phyloP scores from a whole-genome alignment of 441 rosid species.

The Flueggea neowawraea region DNA sequence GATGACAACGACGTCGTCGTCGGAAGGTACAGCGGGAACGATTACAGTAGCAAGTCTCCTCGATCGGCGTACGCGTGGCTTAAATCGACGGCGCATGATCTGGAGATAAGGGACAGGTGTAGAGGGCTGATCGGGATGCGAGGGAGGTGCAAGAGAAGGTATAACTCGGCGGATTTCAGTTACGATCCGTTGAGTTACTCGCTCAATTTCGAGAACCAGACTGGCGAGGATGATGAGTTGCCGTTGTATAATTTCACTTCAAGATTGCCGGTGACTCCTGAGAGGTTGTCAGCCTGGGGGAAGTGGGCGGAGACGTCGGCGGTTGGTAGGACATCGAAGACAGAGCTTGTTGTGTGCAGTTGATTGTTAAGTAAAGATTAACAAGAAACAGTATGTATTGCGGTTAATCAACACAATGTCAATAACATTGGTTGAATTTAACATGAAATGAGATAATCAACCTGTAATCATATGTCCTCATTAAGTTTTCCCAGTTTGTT shows the following conservation, averaged over 20 bases:
- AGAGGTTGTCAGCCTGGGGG: not conserved
- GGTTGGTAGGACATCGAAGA: not conserved
- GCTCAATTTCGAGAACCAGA: slow-evolving; percentile 56
- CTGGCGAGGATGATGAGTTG: slow-evolving; percentile 29
- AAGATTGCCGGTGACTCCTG: slow-evolving; percentile 53
- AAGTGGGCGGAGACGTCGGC: not conserved
- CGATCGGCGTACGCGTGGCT: slow-evolving; percentile 40
- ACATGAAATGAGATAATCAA: no score
- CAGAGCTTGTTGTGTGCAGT: slow-evolving; percentile 13
- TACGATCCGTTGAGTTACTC: slow-evolving; percentile 57
- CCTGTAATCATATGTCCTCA: no score
- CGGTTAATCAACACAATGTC: no score
- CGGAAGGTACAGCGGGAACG: not conserved
- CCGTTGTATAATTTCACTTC: slow-evolving; percentile 33
- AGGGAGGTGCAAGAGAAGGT: slow-evolving; percentile 26
- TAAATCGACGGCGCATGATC: slow-evolving; percentile 41
- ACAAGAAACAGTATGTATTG: no score
- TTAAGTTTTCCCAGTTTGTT: no score
- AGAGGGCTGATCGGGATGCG: slow-evolving; percentile 30
- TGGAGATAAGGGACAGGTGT: slow-evolving; percentile 42
- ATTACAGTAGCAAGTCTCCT: slow-evolving; percentile 21
- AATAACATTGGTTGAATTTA: no score
- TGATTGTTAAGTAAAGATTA: not conserved
- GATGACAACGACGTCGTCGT: slow-evolving; percentile 8
- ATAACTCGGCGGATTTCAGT: slow-evolving; percentile 39